Evolutionary conservation across 768 basidiomycete genomes (phyloP).

Genomic region (Coprinopsis strossmayeri): DNA sequence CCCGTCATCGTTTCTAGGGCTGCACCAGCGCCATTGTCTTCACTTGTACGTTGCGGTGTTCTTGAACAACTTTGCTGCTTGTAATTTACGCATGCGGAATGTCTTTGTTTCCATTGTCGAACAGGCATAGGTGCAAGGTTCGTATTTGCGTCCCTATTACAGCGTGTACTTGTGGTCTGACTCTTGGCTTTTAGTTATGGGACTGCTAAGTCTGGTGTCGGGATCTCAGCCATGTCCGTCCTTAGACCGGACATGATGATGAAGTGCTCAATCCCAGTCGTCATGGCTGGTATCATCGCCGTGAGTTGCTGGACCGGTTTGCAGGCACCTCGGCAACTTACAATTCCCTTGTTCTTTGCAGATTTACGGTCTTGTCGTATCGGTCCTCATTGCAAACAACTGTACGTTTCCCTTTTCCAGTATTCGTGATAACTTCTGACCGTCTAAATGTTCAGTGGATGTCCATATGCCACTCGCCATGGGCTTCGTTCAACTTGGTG

Average conservation of each 20-base stretch:
- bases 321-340: not conserved
- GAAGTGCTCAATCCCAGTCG: conserved; percentile 94
- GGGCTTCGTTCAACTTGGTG: conserved; percentile 91
- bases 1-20: conserved; percentile 74
- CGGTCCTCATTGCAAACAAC: conserved; percentile 88
- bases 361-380: conserved; percentile 98
- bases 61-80: not conserved
- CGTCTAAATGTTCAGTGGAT: conserved; percentile 40
- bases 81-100: not conserved
- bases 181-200: conserved; percentile 66
- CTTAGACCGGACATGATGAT: conserved; percentile 96
- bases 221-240: conserved; percentile 96
- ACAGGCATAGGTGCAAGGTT: conserved; percentile 84
- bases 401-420: conserved; percentile 50
- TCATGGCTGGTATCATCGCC: conserved; percentile 99
- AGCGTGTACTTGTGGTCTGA: conserved; percentile 10
- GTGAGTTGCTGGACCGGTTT: conserved; percentile 45
- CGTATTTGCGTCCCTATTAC: conserved; percentile 16
- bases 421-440: not conserved
- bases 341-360: conserved; percentile 19
- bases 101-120: not conserved
- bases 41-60: conserved; percentile 63
- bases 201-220: conserved; percentile 97
- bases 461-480: conserved; percentile 84
- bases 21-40: conserved; percentile 97